Evolutionary conservation across 331 rosid species (phyloP).

Genomic region (Erythrophleum ivorense): DNA sequence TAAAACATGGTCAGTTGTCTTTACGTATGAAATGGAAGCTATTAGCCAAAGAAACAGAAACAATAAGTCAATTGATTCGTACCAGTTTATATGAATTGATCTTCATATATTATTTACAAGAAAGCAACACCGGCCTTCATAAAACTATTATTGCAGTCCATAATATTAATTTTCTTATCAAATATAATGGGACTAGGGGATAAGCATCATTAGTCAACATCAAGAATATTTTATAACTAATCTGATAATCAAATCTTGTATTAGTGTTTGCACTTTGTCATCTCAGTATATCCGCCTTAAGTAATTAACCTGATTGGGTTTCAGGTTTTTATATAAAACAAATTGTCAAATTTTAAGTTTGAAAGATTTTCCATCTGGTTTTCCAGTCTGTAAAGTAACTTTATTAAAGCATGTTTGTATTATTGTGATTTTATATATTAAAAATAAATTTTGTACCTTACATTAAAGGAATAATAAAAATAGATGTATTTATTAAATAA

Average conservation of each 20-base stretch:
- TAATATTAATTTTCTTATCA: not conserved
- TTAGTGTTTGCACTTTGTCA: not conserved
- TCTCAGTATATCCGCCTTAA: not conserved
- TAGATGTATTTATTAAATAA: no score
- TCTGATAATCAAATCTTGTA: not conserved
- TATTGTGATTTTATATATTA: no score
- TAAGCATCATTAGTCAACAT: constrained; percentile 13
- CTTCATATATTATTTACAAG: not conserved
- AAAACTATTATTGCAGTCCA: not conserved
- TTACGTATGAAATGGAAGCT: not conserved
- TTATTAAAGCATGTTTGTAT: no score
- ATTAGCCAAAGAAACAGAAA: not conserved
- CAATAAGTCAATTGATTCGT: not conserved
- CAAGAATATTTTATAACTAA: not conserved
- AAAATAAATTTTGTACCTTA: no score
- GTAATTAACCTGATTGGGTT: not conserved
- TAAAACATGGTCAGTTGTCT: not conserved
- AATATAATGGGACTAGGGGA: not conserved
- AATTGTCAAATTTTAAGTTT: not conserved
- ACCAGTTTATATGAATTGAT: not conserved
- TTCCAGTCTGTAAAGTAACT: no score
- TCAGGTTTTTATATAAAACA: not conserved
- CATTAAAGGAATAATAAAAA: no score
- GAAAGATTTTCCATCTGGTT: not conserved
- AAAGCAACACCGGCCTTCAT: not conserved